These are phyloP conservation scores for Verticillium nubilum DNA, from an alignment of 2,329 filamentous ascomycete species.

Conservation along the genomic window DNA sequence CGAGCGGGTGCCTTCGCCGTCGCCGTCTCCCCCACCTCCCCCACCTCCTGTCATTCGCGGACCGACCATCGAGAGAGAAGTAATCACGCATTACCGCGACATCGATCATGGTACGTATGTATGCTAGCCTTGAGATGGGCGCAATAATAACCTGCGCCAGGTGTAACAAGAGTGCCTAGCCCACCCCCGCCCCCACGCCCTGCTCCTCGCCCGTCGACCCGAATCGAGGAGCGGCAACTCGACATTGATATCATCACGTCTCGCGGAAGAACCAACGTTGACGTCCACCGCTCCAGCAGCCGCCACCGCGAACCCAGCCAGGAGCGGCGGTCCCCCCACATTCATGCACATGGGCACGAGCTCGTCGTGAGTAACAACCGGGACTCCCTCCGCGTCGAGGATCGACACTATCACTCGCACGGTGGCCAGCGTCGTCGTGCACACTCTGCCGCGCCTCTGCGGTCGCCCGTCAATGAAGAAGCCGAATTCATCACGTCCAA, in stretches of 20 bases:
- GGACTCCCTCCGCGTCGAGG: conserved; percentile 39
- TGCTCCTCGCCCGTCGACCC: conserved; percentile 35
- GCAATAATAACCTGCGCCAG: conserved; percentile 22
- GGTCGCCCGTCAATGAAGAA: conserved; percentile 49
- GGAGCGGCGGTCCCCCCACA: conserved; percentile 33
- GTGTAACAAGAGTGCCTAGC: conserved; percentile 39
- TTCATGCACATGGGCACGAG: conserved; percentile 52
- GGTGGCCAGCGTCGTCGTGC: conserved; percentile 40
- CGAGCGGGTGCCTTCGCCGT: conserved; percentile 34
- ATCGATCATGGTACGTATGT: conserved; percentile 71
- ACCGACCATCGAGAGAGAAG: conserved; percentile 79
- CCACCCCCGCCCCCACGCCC: conserved; percentile 47
- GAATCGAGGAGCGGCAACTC: conserved; percentile 44
- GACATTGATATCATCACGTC: conserved; percentile 58
- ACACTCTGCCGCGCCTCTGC: conserved; percentile 42
- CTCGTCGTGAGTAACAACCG: conserved; percentile 56
- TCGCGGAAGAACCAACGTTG: conserved; percentile 50
- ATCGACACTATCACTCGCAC: conserved; percentile 28
- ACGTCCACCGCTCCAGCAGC: conserved; percentile 39
- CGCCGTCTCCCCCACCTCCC: conserved; percentile 51
- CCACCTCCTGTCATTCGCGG: conserved; percentile 63
- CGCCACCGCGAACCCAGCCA: conserved; percentile 27
- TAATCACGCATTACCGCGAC: conserved; percentile 83
- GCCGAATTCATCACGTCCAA: conserved; percentile 53
- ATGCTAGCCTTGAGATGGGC: background rate